phyloP scores from a whole-genome alignment of 352 stramenopile species.

The Phytophthora cryptogea region DNA sequence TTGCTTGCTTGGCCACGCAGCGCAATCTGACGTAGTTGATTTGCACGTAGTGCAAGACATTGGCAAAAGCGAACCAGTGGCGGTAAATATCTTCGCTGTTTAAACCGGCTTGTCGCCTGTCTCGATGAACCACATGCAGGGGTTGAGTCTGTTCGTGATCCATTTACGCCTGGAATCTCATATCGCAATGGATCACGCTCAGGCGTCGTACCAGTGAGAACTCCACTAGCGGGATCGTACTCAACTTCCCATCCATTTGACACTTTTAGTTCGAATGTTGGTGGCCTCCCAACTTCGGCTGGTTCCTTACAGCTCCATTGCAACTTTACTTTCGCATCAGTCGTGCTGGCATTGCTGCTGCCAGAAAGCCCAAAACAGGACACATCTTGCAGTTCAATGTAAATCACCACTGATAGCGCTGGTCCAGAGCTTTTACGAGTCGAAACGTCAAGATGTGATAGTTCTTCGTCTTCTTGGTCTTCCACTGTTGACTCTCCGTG shows the following conservation, averaged over 20 bases:
- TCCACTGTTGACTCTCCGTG: conserved; percentile 1
- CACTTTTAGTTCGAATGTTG: conserved; percentile 45
- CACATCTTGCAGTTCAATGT: conserved; percentile 48
- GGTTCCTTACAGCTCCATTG: conserved; percentile 57
- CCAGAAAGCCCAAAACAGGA: conserved; percentile 41
- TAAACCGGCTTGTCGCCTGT: conserved; percentile 7
- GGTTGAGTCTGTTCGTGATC: conserved; percentile 1
- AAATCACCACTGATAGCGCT: conserved; percentile 46
- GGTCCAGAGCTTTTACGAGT: conserved; percentile 2
- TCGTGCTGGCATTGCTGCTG: not conserved
- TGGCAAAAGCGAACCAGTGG: conserved; percentile 55
- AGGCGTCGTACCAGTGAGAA: conserved; percentile 27
- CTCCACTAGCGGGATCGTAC: conserved; percentile 38
- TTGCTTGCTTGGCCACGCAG: conserved; percentile 38
- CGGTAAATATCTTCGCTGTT: conserved; percentile 15
- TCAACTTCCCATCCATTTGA: conserved; percentile 39
- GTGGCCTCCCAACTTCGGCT: conserved; percentile 41
- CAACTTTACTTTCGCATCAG: conserved; percentile 25
- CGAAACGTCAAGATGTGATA: conserved; percentile 9
- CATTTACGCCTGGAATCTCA: conserved; percentile 25
- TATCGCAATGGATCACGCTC: conserved; percentile 35
- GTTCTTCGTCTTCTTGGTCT: conserved; percentile 10
- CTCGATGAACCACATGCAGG: conserved; percentile 3
- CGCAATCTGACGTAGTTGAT: conserved; percentile 56
- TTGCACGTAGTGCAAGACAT: conserved; percentile 49